Evolutionary conservation across 805 yeast species (phyloP), one percentile per base, ranked within the genome.

Genomic region (Saccharomycopsis fermentans): DNA sequence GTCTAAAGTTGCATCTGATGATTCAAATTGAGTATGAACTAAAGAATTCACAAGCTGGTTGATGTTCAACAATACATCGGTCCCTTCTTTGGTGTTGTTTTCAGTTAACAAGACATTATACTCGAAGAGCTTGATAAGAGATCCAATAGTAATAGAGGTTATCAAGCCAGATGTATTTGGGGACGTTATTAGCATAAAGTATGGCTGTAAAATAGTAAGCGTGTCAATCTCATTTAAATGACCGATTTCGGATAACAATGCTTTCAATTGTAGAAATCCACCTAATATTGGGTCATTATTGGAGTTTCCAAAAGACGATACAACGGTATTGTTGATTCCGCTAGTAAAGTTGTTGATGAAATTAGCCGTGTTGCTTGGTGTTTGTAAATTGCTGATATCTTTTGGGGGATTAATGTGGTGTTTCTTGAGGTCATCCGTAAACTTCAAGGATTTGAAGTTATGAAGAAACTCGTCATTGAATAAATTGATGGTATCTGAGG

Each of bases 1-100:
- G 72, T 94, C 98, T 50, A 89, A 86, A 37, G 86, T 80, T 69
- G 90, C 96, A 68, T 91, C 97, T 0, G 94, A 86, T 1, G 96
- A 96, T 74, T 94, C 97, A 69, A 94, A 94, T 52, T 96, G 81
- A 71, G 98, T 94, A 68, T 90, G 96, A 0, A 98, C 88, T 62
- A 94, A 77, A 0, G 97, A 81, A 35, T 71, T 72, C 54, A 76
- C 71, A 6, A 69, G 65, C 56, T 70, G 73, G 58, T 81, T 61
- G 81, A 62, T 52, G 54, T 57, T 57, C 14, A 50, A 27, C 26
- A 21, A 8, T 19, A 55, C n/a, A 9, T 43, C 36, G 11, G 40
- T 40, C 4, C 17, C 34, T n/a, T 50, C 21, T 24, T 34, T 52
- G 16, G 24, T 27, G 29, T 17, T 21, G 26, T 26, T 24, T 12